Conservation (phyloP, 306 rosid species). For the Cucumis cinereus region DNA sequence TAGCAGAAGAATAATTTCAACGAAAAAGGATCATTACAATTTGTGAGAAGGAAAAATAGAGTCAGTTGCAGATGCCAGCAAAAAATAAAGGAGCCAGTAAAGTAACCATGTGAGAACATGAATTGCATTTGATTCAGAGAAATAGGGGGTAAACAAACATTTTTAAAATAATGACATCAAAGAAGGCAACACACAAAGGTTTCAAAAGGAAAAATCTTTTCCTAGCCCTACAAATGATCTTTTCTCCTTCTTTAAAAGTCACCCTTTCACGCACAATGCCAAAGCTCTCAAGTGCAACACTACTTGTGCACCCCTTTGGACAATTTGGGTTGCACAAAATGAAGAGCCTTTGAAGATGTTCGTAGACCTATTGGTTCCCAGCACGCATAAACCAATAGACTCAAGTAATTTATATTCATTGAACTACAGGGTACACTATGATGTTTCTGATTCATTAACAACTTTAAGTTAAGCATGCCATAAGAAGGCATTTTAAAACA, state of each 20-base stretch:
- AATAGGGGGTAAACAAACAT: not conserved
- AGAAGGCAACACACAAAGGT: not conserved
- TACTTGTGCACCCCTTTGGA: not conserved
- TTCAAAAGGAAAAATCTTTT: not conserved
- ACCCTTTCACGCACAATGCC: not conserved
- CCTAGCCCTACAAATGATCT: not conserved
- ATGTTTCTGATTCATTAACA: not conserved
- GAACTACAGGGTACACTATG: not conserved
- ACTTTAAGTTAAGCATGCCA: not conserved
- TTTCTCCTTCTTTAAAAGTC: not conserved
- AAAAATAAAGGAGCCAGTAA: not conserved
- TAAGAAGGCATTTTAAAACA: not conserved
- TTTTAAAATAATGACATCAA: not conserved
- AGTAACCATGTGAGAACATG: not conserved
- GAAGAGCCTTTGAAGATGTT: not conserved
- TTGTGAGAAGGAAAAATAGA: not conserved
- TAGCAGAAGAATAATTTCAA: not conserved
- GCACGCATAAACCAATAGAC: not conserved
- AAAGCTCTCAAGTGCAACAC: not conserved
- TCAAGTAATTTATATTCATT: not conserved
- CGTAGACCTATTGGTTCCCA: not conserved
- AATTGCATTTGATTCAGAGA: not conserved
- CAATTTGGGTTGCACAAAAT: not conserved
- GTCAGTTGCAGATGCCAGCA: not conserved
- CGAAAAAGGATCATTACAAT: not conserved